phyloP scores from a whole-genome alignment of 352 stramenopile species.

The Pythium scleroteichum region DNA sequence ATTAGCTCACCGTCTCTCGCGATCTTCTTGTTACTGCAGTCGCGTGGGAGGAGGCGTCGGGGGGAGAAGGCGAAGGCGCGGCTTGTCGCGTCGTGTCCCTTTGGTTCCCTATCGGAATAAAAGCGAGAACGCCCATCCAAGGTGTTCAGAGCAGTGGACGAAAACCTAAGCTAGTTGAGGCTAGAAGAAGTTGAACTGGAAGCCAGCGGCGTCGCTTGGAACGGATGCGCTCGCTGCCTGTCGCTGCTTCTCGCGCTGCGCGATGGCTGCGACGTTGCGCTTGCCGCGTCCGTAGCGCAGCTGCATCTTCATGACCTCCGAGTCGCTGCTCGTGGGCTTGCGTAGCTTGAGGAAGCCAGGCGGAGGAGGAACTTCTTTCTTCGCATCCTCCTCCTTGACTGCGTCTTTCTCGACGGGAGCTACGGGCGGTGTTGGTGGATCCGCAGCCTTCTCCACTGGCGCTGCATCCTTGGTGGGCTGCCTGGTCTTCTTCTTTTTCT shows the following conservation, averaged over 20 bases:
- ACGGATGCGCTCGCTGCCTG: slow-evolving; percentile 7
- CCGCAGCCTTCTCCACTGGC: not conserved
- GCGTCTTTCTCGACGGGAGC: not conserved
- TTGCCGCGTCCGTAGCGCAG: slow-evolving; percentile 61
- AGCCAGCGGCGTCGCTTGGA: not conserved
- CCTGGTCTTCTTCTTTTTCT: slow-evolving; percentile 4
- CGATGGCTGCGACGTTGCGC: slow-evolving; percentile 51
- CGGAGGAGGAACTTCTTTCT: slow-evolving; percentile 9
- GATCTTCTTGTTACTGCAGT: no score
- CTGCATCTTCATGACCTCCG: slow-evolving; percentile 72
- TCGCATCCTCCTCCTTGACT: not conserved
- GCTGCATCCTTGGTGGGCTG: not conserved
- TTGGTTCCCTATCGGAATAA: no score
- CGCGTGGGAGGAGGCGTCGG: not conserved
- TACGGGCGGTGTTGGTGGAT: no score
- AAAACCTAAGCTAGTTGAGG: slow-evolving; percentile 13
- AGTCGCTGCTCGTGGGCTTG: slow-evolving; percentile 64
- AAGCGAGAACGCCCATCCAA: no score
- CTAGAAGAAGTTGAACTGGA: slow-evolving; percentile 36
- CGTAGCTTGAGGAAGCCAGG: slow-evolving; percentile 60
- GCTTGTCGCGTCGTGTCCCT: no score
- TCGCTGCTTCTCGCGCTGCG: slow-evolving; percentile 48
- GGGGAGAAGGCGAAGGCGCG: no score
- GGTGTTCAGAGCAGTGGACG: no score
- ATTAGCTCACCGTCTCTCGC: not conserved